Evolutionary conservation across 1,139 yeast genomes (phyloP).

Genomic region (Taphrina communis): DNA sequence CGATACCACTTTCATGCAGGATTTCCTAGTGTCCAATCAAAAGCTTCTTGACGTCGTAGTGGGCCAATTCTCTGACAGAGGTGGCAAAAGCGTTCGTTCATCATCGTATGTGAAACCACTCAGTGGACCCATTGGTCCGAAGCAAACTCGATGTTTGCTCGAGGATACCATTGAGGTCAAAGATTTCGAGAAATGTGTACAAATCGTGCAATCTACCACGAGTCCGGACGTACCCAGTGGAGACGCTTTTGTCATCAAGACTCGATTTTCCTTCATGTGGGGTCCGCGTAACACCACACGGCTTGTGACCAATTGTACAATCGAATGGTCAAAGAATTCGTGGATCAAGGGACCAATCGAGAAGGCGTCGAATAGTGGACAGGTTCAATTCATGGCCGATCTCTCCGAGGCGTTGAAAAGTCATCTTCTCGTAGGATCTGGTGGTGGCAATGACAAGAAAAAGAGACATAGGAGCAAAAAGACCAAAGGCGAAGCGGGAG

Average conservation of each 20-base stretch:
- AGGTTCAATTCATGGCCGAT: slow-evolving; percentile 68
- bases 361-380: slow-evolving; percentile 91
- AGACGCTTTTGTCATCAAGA: slow-evolving; percentile 72
- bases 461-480: slow-evolving; percentile 48
- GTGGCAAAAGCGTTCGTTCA: slow-evolving; percentile 55
- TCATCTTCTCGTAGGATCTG: slow-evolving; percentile 41
- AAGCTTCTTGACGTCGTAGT: slow-evolving; percentile 69
- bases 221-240: slow-evolving; percentile 99
- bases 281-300: slow-evolving; percentile 71
- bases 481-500: background rate
- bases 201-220: slow-evolving; percentile 69
- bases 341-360: slow-evolving; percentile 80
- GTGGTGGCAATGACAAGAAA: slow-evolving; percentile 49
- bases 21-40: slow-evolving; percentile 65
- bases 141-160: slow-evolving; percentile 82
- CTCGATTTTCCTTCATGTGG: slow-evolving; percentile 75
- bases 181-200: slow-evolving; percentile 64
- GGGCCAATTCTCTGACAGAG: slow-evolving; percentile 60
- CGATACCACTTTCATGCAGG: slow-evolving; percentile 64
- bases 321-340: slow-evolving; percentile 92
- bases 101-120: slow-evolving; percentile 82
- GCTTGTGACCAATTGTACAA: slow-evolving; percentile 66
- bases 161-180: slow-evolving; percentile 71
- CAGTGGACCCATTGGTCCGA: slow-evolving; percentile 86
- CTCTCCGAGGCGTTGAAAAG: slow-evolving; percentile 65